A percentile compares a stretch with the other conserved stretches of the same genome.
Evolutionary conservation across 306 rosid genomes (phyloP).

Genomic region (Sindora glabra): DNA sequence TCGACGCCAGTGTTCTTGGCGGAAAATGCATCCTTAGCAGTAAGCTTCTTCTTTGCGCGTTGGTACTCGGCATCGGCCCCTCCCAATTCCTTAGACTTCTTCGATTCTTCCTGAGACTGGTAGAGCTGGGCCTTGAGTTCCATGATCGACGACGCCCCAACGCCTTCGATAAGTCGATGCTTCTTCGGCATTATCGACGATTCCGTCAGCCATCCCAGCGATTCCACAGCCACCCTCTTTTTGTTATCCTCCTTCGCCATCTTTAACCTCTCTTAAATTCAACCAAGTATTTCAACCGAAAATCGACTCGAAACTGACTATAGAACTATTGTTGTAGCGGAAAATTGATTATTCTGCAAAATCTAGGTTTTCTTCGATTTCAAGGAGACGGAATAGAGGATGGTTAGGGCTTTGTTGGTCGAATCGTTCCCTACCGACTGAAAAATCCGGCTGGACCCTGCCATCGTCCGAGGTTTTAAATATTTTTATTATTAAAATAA

Average conservation of each 20-base stretch:
- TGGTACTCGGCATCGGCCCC: slow-evolving; percentile 59
- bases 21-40: slow-evolving; percentile 36
- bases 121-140: slow-evolving; percentile 89
- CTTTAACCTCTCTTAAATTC: too few species aligned
- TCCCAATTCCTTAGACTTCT: slow-evolving; percentile 50
- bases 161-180: slow-evolving; percentile 79
- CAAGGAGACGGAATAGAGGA: too few species aligned
- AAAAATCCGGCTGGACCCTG: too few species aligned
- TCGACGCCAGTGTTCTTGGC: slow-evolving; percentile 79
- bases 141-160: slow-evolving; percentile 82
- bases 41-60: slow-evolving; percentile 65
- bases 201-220: slow-evolving; percentile 98
- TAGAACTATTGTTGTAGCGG: too few species aligned
- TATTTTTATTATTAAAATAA: too few species aligned
- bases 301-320: too few species aligned
- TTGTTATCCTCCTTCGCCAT: slow-evolving; percentile 44
- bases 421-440: too few species aligned
- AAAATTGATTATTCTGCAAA: too few species aligned
- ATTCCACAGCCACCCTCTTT: slow-evolving; percentile 58
- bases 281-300: too few species aligned
- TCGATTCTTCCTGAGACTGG: slow-evolving; percentile 81
- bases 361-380: too few species aligned
- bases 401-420: too few species aligned
- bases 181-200: slow-evolving; percentile 94
- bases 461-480: too few species aligned